Conservation (phyloP, 2,329 filamentous ascomycete species). For the Aspergillus arachidicola region DNA sequence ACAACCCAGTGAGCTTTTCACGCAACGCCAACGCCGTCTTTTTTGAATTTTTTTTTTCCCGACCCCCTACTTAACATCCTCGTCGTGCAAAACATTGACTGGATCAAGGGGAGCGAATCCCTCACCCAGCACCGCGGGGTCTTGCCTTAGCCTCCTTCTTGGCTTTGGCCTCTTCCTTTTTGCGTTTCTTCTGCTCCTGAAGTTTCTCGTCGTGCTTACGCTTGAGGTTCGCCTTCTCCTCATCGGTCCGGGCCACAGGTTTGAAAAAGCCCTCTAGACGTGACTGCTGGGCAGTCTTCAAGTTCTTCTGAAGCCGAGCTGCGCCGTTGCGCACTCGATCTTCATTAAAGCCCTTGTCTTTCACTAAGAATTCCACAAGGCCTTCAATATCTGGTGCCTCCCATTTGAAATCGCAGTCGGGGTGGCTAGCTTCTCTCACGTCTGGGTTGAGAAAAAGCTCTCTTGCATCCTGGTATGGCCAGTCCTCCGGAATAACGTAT, state of each 20-base stretch:
- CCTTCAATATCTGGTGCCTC: conserved; percentile 89
- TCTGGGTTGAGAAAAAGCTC: conserved; percentile 91
- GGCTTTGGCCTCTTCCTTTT: conserved; percentile 91
- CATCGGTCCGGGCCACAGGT: conserved; percentile 81
- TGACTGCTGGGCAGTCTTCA: conserved; percentile 88
- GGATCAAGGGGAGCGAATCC: neutral
- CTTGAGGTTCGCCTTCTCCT: conserved; percentile 82
- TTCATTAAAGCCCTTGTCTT: conserved; percentile 95
- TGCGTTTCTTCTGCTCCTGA: conserved; percentile 91
- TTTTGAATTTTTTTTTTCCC: neutral
- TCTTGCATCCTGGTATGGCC: conserved; percentile 91
- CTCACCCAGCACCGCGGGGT: conserved; percentile 64
- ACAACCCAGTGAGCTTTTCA: neutral
- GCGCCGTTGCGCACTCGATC: conserved; percentile 84
- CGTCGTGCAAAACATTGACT: neutral
- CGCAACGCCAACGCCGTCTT: neutral
- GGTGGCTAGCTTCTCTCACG: conserved; percentile 78
- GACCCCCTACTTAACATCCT: neutral
- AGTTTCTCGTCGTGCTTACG: conserved; percentile 91
- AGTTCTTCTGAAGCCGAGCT: conserved; percentile 79
- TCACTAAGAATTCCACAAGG: conserved; percentile 84
- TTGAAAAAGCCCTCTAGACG: conserved; percentile 97
- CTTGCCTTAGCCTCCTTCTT: conserved; percentile 91
- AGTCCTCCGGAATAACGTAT: conserved; percentile 88
- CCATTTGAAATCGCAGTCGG: conserved; percentile 97